Evolutionary conservation across 768 basidiomycete species (phyloP), one percentile per base, ranked within the genome.

Genomic region (Rhodotorula paludigena): DNA sequence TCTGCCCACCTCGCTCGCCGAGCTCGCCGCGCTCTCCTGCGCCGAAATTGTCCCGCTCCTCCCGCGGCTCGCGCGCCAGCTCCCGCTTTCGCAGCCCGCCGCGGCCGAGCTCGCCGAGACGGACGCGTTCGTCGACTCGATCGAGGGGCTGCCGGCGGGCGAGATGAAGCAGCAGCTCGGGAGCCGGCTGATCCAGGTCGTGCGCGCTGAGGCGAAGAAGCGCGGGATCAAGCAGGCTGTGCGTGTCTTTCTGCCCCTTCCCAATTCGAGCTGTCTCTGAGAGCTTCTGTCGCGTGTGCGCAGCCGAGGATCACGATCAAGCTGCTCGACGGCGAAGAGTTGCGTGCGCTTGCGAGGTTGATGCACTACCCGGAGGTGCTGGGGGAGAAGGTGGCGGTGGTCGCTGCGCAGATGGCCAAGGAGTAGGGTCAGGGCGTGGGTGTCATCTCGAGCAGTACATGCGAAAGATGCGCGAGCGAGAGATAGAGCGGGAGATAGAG

Each of bases 271-370:
- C 14, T 21, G 30, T 3, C 4, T 2, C 47, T 48, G 47, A 48
- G 14, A 30, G 25, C 12, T 10, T 4, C 14, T 49, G 32, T 14
- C 5, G 39, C 21, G 44, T 10, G 23, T 49, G 28, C 28, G 23
- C 73, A 89, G 85, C 89, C 90, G 57, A 92, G 92, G 77, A 80
- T 90, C 69, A 92, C 91, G 1, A 89, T 96, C 73, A 80, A 83
- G 9, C 82, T 92, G 15, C 80, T 94, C 67, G 90, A 93, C 74
- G 83, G 87, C 73, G 92, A 92, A 66, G 91, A 94, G 75, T 82
- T 93, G 32, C 84, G 87, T 49, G 82, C 89, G 9, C 83, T 93
- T 54, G 87, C 89, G 11, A 89, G 90, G 77, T 82, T 93, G 49
- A 86, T 90, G 86, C 89, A 89, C 76, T 92, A 89, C 77, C 88